These are phyloP conservation scores for Boletus pseudopeckii DNA, from an alignment of 768 basidiomycete species.

Conservation along the genomic window DNA sequence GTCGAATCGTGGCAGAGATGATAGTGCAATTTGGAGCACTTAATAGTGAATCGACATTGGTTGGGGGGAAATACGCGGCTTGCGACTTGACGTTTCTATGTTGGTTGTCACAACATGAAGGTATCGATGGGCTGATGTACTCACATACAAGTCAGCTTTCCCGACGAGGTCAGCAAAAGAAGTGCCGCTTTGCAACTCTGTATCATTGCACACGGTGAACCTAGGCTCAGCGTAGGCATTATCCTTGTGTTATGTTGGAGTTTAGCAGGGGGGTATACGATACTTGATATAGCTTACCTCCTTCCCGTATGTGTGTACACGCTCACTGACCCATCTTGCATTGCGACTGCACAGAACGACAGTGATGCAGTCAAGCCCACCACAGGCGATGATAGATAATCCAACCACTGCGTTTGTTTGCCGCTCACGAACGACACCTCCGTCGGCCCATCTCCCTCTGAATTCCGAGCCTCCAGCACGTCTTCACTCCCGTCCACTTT, in stretches of 20 bases:
- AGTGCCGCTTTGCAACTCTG: conserved; percentile 62
- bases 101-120: conserved; percentile 4
- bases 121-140: conserved; percentile 13
- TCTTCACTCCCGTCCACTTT: conserved; percentile 67
- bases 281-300: conserved; percentile 47
- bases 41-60: conserved; percentile 60
- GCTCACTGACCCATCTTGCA: conserved; percentile 75
- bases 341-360: conserved; percentile 70
- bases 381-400: conserved; percentile 78
- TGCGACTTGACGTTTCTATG: conserved; percentile 74
- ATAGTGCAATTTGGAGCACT: conserved; percentile 56
- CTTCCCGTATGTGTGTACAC: conserved; percentile 85
- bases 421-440: conserved; percentile 65
- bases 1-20: conserved; percentile 61
- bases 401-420: conserved; percentile 82
- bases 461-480: conserved; percentile 75
- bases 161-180: conserved; percentile 68
- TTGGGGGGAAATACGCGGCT: conserved; percentile 59
- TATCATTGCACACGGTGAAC: conserved; percentile 65
- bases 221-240: conserved; percentile 73
- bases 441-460: conserved; percentile 57
- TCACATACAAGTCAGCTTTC: conserved; percentile 76
- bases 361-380: conserved; percentile 61
- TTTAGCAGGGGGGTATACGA: neutral
- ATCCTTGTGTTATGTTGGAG: conserved; percentile 44